Evolutionary conservation across 495 filamentous ascomycete species (phyloP).

Genomic region (Lindgomyces ingoldianus): DNA sequence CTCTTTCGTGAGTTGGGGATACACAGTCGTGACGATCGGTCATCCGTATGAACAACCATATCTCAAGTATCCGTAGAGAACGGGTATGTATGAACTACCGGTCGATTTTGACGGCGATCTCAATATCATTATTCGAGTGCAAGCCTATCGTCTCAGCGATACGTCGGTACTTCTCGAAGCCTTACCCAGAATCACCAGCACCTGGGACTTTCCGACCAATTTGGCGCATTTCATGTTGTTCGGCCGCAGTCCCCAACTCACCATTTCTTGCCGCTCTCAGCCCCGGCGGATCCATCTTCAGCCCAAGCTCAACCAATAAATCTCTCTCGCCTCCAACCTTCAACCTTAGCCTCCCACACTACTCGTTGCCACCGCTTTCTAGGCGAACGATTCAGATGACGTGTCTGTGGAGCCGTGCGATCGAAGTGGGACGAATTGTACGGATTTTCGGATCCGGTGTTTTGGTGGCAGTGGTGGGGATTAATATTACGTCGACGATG

Average conservation of each 20-base stretch:
- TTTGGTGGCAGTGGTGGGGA: slow-evolving; percentile 1
- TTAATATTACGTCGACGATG: not conserved
- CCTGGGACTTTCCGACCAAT: not conserved
- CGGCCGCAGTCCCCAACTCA: slow-evolving; percentile 48
- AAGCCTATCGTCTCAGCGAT: slow-evolving; percentile 10
- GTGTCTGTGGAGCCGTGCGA: not conserved
- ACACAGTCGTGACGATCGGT: slow-evolving; percentile 50
- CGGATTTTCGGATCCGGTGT: slow-evolving; percentile 15
- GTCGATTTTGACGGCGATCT: not conserved
- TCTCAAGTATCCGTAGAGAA: slow-evolving; percentile 54
- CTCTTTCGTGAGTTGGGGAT: slow-evolving; percentile 20
- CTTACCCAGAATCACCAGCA: not conserved
- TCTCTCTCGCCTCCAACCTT: too few species aligned
- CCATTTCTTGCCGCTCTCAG: not conserved
- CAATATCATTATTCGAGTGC: not conserved
- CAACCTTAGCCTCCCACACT: too few species aligned
- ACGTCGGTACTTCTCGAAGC: slow-evolving; percentile 16
- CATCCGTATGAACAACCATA: slow-evolving; percentile 53
- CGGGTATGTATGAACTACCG: slow-evolving; percentile 8
- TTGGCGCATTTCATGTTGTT: slow-evolving; percentile 8
- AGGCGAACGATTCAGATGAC: too few species aligned
- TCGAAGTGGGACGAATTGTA: not conserved
- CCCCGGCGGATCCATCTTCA: too few species aligned
- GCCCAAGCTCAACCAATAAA: too few species aligned
- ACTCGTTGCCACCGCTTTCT: too few species aligned